Percentiles rank a stretch among this genome's conserved stretches.
Evolutionary conservation across 257 asterid species (phyloP).

Genomic region (Lithospermum erythrorhizon): DNA sequence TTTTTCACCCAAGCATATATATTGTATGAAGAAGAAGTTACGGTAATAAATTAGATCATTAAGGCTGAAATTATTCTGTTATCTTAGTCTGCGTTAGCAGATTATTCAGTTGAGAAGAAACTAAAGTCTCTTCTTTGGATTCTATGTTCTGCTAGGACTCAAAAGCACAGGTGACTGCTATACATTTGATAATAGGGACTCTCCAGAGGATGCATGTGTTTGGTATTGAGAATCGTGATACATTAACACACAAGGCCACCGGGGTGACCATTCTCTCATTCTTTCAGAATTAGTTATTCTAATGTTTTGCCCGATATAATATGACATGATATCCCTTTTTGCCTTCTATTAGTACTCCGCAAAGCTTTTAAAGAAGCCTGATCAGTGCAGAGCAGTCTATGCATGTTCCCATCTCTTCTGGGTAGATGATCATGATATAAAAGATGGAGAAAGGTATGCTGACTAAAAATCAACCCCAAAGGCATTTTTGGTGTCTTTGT

Average conservation of each 20-base stretch:
- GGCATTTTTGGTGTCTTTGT: conserved; percentile 1
- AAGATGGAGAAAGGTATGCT: conserved; percentile 92
- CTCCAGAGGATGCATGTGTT: conserved; percentile 94
- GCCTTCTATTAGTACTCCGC: conserved; percentile 66
- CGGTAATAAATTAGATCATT: conserved; percentile 35
- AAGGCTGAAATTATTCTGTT: conserved; percentile 2
- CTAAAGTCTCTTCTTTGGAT: conserved; percentile 7
- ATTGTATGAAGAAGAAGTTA: conserved; percentile 90
- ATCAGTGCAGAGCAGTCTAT: conserved; percentile 97
- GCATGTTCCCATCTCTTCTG: conserved; percentile 97
- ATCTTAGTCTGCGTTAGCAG: neutral
- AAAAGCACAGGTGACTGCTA: conserved; percentile 80
- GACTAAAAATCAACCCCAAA: conserved; percentile 1
- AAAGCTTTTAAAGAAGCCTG: conserved; percentile 93
- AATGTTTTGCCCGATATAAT: neutral
- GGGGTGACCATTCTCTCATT: conserved; percentile 49
- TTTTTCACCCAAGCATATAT: conserved; percentile 97
- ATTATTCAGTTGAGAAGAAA: neutral
- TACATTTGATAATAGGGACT: conserved; percentile 87
- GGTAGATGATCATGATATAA: conserved; percentile 87
- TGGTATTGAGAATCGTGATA: conserved; percentile 95
- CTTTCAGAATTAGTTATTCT: conserved; percentile 1
- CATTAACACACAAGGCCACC: conserved; percentile 94
- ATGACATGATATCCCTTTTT: conserved; percentile 12
- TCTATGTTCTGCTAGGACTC: conserved; percentile 60